These are phyloP conservation scores for Camellia lanceoleosa DNA, from an alignment of 148 eudicot species.

Conservation along the genomic window DNA sequence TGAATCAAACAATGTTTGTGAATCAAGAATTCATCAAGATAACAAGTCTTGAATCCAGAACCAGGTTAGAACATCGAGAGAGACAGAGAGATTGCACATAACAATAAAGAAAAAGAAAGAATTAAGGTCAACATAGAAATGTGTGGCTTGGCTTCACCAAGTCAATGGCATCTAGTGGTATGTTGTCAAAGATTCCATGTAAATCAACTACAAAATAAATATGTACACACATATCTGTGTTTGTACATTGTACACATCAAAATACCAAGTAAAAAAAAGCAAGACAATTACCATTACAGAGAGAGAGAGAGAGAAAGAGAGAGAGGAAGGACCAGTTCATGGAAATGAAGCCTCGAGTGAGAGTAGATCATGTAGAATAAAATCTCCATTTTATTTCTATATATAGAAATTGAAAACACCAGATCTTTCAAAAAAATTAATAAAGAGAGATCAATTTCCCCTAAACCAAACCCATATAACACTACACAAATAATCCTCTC, in stretches of 20 bases:
- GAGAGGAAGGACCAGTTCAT: not conserved
- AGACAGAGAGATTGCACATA: not conserved
- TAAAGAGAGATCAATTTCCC: no score
- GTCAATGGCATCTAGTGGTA: conserved; percentile 11
- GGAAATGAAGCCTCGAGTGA: not conserved
- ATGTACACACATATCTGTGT: no score
- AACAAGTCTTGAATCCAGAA: not conserved
- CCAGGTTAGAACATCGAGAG: not conserved
- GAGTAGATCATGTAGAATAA: not conserved
- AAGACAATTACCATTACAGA: no score
- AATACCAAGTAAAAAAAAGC: no score
- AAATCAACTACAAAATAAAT: not conserved
- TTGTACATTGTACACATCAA: no score
- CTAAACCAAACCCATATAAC: no score
- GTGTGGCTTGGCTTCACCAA: conserved; percentile 4
- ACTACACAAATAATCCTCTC: no score
- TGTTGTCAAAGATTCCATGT: not conserved
- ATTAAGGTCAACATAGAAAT: conserved; percentile 3
- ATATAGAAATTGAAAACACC: no score
- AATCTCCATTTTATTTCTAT: not conserved
- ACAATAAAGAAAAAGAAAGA: not conserved
- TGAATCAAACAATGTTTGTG: no score
- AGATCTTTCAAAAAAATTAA: no score
- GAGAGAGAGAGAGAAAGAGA: not conserved
- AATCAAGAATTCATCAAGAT: not conserved